These are phyloP conservation scores for Escallonia herrerae DNA, from an alignment of 129 eudicot genomes.

Conservation along the genomic window DNA sequence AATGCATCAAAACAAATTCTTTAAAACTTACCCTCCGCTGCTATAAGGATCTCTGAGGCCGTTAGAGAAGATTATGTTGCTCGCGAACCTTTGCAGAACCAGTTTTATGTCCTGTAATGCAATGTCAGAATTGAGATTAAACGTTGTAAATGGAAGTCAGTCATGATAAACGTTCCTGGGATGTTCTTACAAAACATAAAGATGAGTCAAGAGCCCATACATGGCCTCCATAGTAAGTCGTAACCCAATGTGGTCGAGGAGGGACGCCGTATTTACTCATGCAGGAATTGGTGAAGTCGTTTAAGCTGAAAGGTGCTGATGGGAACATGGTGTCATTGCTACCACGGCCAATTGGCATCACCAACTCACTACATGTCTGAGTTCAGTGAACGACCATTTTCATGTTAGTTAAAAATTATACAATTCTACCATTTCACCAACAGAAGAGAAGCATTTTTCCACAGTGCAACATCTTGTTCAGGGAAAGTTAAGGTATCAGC, in stretches of 20 bases:
- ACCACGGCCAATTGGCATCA: conserved; percentile 53
- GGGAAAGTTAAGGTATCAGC: no score
- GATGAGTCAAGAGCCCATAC: conserved; percentile 20
- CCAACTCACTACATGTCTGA: conserved; percentile 74
- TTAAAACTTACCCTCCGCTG: conserved; percentile 49
- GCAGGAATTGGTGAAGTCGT: conserved; percentile 23
- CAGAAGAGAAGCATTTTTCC: no score
- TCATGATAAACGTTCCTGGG: no score
- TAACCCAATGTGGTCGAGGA: conserved; percentile 79
- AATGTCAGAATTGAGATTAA: neutral
- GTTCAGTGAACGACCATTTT: neutral
- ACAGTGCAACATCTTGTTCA: no score
- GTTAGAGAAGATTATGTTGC: conserved; percentile 83
- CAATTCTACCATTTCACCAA: no score
- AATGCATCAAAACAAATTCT: neutral
- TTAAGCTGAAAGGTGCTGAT: conserved; percentile 23
- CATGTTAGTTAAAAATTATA: no score
- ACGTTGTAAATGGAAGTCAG: no score
- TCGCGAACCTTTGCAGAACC: conserved; percentile 50
- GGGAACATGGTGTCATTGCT: conserved; percentile 57
- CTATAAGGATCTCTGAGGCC: conserved; percentile 84
- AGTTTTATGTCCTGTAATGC: conserved; percentile 45
- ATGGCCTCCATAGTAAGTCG: conserved; percentile 77
- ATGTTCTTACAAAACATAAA: no score
- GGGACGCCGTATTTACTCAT: conserved; percentile 29